Percentiles rank a stretch among this genome's conserved stretches.
phyloP scores from a whole-genome alignment of 2,329 filamentous ascomycete species.

The Phyllosticta citrichinensis region DNA sequence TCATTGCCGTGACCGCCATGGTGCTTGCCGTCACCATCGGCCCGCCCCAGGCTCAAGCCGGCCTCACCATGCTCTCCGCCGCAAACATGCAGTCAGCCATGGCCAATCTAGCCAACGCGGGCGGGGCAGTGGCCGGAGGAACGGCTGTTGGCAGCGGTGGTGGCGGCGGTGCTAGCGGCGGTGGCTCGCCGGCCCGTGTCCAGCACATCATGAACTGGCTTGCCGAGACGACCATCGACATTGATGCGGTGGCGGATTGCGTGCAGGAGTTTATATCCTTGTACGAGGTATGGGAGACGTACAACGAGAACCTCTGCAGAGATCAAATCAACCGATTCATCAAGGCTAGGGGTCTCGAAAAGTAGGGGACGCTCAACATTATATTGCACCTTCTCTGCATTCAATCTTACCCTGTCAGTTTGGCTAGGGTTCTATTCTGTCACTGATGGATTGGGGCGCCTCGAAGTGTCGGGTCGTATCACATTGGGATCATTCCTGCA shows the following conservation, averaged over 20 bases:
- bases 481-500: too few relatives aligned
- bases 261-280: constrained; percentile 87
- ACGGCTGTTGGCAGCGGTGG: constrained; percentile 13
- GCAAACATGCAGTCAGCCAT: constrained; percentile 27
- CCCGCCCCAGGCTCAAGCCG: constrained; percentile 42
- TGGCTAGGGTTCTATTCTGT: neutral
- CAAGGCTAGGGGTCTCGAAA: constrained; percentile 49
- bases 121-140: constrained; percentile 8
- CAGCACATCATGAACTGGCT: constrained; percentile 69
- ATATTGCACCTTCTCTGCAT: neutral
- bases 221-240: constrained; percentile 75
- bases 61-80: constrained; percentile 35
- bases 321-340: constrained; percentile 54
- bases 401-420: neutral
- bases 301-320: constrained; percentile 54
- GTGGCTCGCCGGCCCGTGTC: constrained; percentile 42
- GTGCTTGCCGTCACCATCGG: constrained; percentile 75
- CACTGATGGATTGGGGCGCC: neutral
- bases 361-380: constrained; percentile 23
- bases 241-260: constrained; percentile 76
- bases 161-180: constrained; percentile 1
- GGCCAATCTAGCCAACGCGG: constrained; percentile 24
- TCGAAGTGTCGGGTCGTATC: too few relatives aligned
- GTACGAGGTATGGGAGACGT: constrained; percentile 66
- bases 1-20: constrained; percentile 78